A percentile compares a stretch with the other conserved stretches of the same genome.
phyloP scores from a whole-genome alignment of 2,329 filamentous ascomycete genomes.

The Orbilia blumenaviensis region DNA sequence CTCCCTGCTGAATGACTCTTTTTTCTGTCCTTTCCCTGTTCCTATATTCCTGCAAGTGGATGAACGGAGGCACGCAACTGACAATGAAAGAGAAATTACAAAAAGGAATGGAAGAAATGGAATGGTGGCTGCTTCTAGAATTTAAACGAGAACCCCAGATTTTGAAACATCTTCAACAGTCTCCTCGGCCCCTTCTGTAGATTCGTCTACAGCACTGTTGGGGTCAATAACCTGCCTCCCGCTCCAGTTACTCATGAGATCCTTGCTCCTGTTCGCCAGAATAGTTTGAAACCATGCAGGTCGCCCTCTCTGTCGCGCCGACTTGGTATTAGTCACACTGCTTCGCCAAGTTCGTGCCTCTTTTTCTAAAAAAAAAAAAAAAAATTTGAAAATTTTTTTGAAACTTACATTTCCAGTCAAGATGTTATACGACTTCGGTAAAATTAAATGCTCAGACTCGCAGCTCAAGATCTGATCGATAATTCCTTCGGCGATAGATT shows the following conservation, averaged over 20 bases:
- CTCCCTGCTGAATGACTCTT: too few species aligned
- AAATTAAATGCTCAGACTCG: constrained; percentile 67
- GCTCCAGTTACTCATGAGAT: constrained; percentile 54
- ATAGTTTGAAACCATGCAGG: constrained; percentile 57
- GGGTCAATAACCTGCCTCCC: constrained; percentile 56
- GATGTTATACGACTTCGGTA: constrained; percentile 64
- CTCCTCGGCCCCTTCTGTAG: constrained; percentile 7
- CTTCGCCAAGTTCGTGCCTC: background rate
- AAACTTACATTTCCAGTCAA: constrained; percentile 62
- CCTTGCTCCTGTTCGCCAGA: constrained; percentile 24
- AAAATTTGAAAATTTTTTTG: background rate
- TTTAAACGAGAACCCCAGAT: constrained; percentile 40
- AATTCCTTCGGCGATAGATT: constrained; percentile 72
- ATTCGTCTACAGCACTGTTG: constrained; percentile 10
- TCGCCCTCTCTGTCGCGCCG: constrained; percentile 44
- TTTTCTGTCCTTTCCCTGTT: too few species aligned
- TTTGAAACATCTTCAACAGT: constrained; percentile 42
- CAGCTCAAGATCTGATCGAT: constrained; percentile 70
- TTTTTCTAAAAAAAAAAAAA: background rate
- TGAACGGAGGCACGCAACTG: too few species aligned
- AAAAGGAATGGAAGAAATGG: background rate
- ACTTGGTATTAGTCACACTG: background rate
- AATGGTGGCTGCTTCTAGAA: background rate
- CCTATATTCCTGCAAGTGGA: too few species aligned
- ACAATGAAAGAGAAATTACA: too few species aligned